phyloP scores from a whole-genome alignment of 2,329 filamentous ascomycete genomes.

The Penicillium sp. region DNA sequence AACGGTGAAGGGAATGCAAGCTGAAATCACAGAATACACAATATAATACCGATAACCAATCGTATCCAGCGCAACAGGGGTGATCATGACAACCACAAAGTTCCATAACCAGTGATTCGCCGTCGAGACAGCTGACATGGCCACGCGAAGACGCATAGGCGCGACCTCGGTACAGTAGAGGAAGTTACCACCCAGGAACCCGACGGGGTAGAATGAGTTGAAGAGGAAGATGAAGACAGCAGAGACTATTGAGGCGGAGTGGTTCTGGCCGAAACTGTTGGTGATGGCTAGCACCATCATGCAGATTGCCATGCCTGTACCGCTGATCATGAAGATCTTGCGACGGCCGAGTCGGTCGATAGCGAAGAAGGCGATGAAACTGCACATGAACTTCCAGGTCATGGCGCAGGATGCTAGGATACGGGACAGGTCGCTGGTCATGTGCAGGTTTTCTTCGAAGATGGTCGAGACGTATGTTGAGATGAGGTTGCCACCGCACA shows the following conservation, averaged over 20 bases:
- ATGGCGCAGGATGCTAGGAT: conserved; percentile 49
- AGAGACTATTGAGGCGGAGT: conserved; percentile 13
- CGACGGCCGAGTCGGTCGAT: conserved; percentile 51
- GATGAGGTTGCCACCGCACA: conserved; percentile 24
- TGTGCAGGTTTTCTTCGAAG: conserved; percentile 21
- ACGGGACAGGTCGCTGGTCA: conserved; percentile 21
- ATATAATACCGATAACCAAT: conserved; percentile 24
- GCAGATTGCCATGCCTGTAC: conserved; percentile 51
- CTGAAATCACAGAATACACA: conserved; percentile 20
- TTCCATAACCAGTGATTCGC: conserved; percentile 25
- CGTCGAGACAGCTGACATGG: conserved; percentile 22
- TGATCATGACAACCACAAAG: conserved; percentile 24
- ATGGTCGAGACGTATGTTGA: conserved; percentile 22
- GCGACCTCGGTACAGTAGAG: conserved; percentile 25
- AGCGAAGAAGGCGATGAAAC: conserved; percentile 49
- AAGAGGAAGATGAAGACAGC: conserved; percentile 23
- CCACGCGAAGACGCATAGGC: conserved; percentile 23
- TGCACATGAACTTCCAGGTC: conserved; percentile 55
- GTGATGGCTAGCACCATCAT: conserved; percentile 50
- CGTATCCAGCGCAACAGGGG: conserved; percentile 20
- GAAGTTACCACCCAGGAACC: conserved; percentile 23
- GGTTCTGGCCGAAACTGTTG: conserved; percentile 30
- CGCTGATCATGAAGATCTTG: conserved; percentile 53
- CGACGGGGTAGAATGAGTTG: conserved; percentile 23
- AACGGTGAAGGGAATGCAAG: conserved; percentile 17